Base-by-base conservation (phyloP, 2,329 filamentous ascomycete species). In the Sarocladium oryzae region DNA sequence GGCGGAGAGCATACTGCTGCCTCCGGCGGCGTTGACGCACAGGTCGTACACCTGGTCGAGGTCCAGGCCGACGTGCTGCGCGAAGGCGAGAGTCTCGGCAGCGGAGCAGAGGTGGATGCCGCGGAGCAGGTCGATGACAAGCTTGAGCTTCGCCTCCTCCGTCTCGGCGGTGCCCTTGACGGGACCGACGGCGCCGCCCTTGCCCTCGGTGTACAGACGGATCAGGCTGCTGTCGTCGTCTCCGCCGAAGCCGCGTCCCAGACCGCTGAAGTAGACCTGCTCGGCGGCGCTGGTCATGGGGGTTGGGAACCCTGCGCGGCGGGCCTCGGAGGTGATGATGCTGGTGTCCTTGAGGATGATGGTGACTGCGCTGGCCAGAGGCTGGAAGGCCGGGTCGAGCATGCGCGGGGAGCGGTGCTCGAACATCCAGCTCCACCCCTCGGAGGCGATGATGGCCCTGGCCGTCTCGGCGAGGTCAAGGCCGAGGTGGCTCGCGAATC, bases 301-400 rank as follows among this genome's bases (percentile, higher is more conserved):
- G 1, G 76, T 76, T 0, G 81, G 75, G 62, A 85, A 86, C 24
- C 71, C 69, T 51, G 71, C 66, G 37, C 78, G 69, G 18, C 82
- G 71, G 1, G 82, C 82, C 53, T 81, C 82, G 23, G 79, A 77
- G 2, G 84, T 87, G 62, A 88, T 85, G 65, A 88, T 88, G 48
- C 78, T 74, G 60, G 72, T 69, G 62, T 84, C 80, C 66, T 84
- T 84, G 32, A 79, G 56, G 54, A 83, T 82, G 56, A 83, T 84
- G 26, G 73, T 76, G 46, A 81, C 60, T 2, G 80, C 80, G 60
- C 79, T 82, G 15, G 77, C 78, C 32, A 82, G 63, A 0, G 80
- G 79, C 55, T 74, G 67, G 63, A 73, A 78, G 37, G 74, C 66
- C 26, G 73, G 69, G 26, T 73, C 68, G 33, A 83, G 58, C 64